Evolutionary conservation across 805 yeast species (phyloP), one percentile per base, ranked within the genome.

Genomic region (Alloascoidea hylecoeti): DNA sequence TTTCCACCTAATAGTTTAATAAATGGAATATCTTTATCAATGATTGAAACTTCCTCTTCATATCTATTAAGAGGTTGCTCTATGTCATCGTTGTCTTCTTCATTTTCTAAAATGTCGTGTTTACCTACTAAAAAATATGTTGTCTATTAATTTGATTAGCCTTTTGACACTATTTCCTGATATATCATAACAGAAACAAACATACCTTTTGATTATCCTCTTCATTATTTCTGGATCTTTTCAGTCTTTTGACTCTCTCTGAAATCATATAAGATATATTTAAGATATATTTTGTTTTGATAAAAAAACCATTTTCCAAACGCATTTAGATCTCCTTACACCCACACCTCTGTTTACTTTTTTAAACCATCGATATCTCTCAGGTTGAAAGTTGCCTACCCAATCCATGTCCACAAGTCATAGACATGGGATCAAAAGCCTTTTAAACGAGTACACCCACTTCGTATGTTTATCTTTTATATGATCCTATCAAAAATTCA

Each of bases 1-100:
- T 54, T 43, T 1, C 72, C 74, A 14, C 60, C 58, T 30, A 68
- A 42, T 4, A 70, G 49, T 35, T 54, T 49, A 4, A 63, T 56
- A 50, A 70, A 66, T 9, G 74, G 73, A 4, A 56, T 42, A 3
- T 45, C 17, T 4, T 48, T 42, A 4, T 44, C 46, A 2, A 41
- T 36, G 2, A 37, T 33, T 0, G 51, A 45, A 5, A 17, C 35
- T 2, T 38, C 18, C 23, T 46, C 46, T 14, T 27, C 3, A n/a
- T n/a, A n/a, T n/a, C n/a, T n/a, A 14, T 38, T 33, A 13, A 38
- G 17, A n/a, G 14, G 28, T 16, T 36, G 36, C 3, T 15, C 40
- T 33, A 17, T 28, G 16, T 27, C 16, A 32, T 13, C 30, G 16
- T 28, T 27, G n/a, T 3, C 35, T 4, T 16, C 33, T 34, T 27